These are phyloP conservation scores for Mollisiaceae sp. DNA, from an alignment of 2,329 filamentous ascomycete species.

Conservation along the genomic window DNA sequence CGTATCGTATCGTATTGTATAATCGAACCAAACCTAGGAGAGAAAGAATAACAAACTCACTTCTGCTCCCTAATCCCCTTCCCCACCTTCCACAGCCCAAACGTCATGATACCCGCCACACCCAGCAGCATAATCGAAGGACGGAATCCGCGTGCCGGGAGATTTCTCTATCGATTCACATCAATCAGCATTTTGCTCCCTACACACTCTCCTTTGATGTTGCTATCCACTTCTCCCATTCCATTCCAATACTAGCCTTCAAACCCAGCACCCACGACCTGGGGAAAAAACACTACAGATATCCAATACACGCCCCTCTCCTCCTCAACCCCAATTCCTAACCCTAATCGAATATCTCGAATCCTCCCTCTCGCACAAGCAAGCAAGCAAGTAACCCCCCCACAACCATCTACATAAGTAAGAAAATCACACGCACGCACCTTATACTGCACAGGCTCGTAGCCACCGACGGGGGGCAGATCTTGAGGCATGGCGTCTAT, in stretches of 20 bases:
- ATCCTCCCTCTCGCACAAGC: no score
- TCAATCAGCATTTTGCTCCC: slow-evolving; percentile 13
- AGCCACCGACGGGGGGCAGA: slow-evolving; percentile 94
- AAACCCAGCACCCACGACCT: no score
- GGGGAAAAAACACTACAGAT: no score
- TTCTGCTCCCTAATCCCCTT: slow-evolving; percentile 88
- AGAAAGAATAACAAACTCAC: slow-evolving; percentile 56
- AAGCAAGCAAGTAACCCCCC: no score
- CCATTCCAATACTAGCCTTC: no score
- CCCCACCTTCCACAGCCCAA: slow-evolving; percentile 87
- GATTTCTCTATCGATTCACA: slow-evolving; percentile 70
- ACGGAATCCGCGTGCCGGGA: slow-evolving; percentile 88
- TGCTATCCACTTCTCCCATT: neutral
- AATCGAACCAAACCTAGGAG: no score
- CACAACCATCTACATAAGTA: neutral
- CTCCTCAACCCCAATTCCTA: neutral
- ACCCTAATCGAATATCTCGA: no score
- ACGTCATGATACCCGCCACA: slow-evolving; percentile 80
- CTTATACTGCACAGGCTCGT: slow-evolving; percentile 97
- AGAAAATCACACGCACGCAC: slow-evolving; percentile 61
- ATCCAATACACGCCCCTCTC: no score
- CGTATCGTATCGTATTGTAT: no score
- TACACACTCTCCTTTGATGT: slow-evolving; percentile 4
- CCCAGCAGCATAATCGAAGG: slow-evolving; percentile 79
- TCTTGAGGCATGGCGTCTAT: slow-evolving; percentile 84